phyloP scores from a whole-genome alignment of 2,329 filamentous ascomycete species.

The Onygenales sp. region DNA sequence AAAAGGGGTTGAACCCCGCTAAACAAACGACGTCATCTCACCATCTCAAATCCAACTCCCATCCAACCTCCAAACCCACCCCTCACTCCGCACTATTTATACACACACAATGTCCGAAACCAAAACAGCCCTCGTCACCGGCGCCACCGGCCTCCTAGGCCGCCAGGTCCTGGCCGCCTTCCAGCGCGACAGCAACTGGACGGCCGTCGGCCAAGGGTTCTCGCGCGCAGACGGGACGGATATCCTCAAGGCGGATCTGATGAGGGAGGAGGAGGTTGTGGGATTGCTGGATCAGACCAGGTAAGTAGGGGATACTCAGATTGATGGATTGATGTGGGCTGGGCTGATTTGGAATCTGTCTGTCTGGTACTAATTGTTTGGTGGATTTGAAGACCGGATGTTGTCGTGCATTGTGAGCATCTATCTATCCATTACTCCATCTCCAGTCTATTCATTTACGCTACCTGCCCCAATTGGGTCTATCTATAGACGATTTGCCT shows the following conservation, averaged over 20 bases:
- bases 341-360: background rate
- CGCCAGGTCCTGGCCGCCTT: constrained; percentile 68
- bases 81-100: background rate
- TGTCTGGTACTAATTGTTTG: background rate
- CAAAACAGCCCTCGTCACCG: constrained; percentile 63
- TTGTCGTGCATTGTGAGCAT: constrained; percentile 67
- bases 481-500: background rate
- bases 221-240: constrained; percentile 43
- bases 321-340: background rate
- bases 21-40: background rate
- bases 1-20: background rate
- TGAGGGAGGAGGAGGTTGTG: constrained; percentile 36
- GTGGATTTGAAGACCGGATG: constrained; percentile 52
- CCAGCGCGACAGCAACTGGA: constrained; percentile 50
- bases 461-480: background rate
- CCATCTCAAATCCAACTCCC: background rate
- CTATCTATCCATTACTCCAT: background rate
- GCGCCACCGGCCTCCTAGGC: constrained; percentile 75
- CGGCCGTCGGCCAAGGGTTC: constrained; percentile 63
- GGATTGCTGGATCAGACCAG: constrained; percentile 42
- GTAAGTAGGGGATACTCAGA: constrained; percentile 23
- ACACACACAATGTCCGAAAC: constrained; percentile 18
- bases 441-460: background rate
- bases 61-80: background rate
- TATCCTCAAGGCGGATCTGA: constrained; percentile 50